Base-by-base conservation (phyloP, 2,329 filamentous ascomycete species). In the Cytospora piceicola region DNA sequence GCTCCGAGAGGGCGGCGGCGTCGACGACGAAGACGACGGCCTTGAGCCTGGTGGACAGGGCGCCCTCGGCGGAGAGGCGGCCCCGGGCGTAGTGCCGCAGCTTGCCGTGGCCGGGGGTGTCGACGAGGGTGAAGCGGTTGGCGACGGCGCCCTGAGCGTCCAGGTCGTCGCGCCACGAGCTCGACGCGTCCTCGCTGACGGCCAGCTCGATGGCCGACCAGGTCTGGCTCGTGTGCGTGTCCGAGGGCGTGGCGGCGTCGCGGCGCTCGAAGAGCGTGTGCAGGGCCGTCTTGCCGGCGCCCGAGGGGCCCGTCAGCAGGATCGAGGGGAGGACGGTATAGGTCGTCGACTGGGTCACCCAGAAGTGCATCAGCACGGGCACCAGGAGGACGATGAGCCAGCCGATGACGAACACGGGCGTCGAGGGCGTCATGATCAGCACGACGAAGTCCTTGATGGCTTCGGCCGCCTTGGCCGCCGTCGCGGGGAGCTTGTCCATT, bases 81-180 rank as follows among this genome's bases (percentile, higher is more conserved):
- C 81, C 77, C 66, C 90, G 81, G 4, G 91, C 88, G 70, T 87
- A 82, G 72, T 88, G 85, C 67, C 95, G 92, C 66, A 99, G 87
- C 80, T 99, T 99, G 72, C 93, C 93, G 80, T 99, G 95, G 49
- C 95, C 95, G 0, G 95, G 95, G 0, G 94, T 98, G 79, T 99
- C 95, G 74, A 92, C 80, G 39, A 98, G 81, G 51, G 91, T 81
- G 75, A 95, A 92, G 75, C 88, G 90, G 70, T 86, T 88, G 74
- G 90, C 88, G 60, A 78, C 79, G 64, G 83, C 81, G 63, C 80
- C 79, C 49, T 78, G 74, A 68, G 84, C 81, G 70, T 87, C 84
- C 76, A 86, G 85, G 73, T 88, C 82, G 67, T 79, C 75, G 64
- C 80, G 79, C 78, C 81, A 85, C 49, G 81, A 81, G 61, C 77